These are phyloP conservation scores for Tylopilus orsonianus DNA, from an alignment of 1,284 basidiomycete genomes.

Conservation along the genomic window DNA sequence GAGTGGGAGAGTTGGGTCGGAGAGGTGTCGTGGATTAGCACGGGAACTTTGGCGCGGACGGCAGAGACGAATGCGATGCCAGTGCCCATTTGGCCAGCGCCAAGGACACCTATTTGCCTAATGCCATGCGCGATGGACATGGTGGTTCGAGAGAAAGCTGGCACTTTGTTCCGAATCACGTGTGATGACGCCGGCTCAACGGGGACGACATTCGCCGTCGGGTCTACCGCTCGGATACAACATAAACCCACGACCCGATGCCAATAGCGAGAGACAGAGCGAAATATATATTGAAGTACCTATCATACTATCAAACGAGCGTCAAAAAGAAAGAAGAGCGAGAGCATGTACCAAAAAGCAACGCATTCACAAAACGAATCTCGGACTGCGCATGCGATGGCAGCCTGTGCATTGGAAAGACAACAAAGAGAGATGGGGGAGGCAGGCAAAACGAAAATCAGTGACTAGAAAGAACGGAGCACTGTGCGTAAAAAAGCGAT, in stretches of 20 bases:
- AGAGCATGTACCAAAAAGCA: slow-evolving; percentile 20
- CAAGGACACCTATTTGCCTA: slow-evolving; percentile 67
- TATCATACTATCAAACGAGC: slow-evolving; percentile 10
- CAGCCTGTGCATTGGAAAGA: slow-evolving; percentile 14
- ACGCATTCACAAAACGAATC: slow-evolving; percentile 24
- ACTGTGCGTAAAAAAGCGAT: slow-evolving; percentile 17
- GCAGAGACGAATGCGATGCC: slow-evolving; percentile 88
- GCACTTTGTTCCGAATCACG: slow-evolving; percentile 18
- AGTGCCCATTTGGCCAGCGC: slow-evolving; percentile 86
- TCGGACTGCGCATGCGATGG: background rate
- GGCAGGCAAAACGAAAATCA: slow-evolving; percentile 21
- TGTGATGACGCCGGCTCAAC: slow-evolving; percentile 6
- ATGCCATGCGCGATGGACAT: slow-evolving; percentile 69
- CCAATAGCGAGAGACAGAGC: too few relatives aligned
- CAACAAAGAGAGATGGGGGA: slow-evolving; percentile 12
- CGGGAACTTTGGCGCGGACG: slow-evolving; percentile 74
- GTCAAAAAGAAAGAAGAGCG: slow-evolving; percentile 13
- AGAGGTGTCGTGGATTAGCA: slow-evolving; percentile 72
- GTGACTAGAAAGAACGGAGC: slow-evolving; percentile 21
- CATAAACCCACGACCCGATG: too few relatives aligned
- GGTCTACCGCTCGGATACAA: too few relatives aligned
- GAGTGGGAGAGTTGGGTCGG: slow-evolving; percentile 68
- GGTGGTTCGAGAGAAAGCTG: background rate
- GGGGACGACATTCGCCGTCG: too few relatives aligned
- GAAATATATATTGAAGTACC: slow-evolving; percentile 6